Percentiles rank a stretch among this genome's conserved stretches.
phyloP scores from a whole-genome alignment of 2,329 filamentous ascomycete genomes.

The Calonectria ilicicola region DNA sequence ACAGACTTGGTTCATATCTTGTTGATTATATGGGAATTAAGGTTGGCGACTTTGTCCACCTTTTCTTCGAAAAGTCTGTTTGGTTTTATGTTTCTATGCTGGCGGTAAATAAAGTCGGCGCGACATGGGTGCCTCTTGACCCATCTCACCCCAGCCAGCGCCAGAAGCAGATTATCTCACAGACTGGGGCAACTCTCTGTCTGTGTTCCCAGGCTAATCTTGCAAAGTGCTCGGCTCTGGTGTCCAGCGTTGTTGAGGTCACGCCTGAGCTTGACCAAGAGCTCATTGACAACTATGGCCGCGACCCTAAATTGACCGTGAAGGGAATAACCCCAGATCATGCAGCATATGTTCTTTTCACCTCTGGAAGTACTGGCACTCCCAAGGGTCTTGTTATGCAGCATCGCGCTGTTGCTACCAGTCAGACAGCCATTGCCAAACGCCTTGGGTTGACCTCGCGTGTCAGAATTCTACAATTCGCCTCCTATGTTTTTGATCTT shows the following conservation, averaged over 20 bases:
- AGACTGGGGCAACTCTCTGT: not conserved
- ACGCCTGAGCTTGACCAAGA: not conserved
- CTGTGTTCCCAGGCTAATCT: not conserved
- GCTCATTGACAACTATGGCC: not conserved
- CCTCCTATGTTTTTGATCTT: conserved; percentile 53
- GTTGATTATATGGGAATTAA: conserved; percentile 16
- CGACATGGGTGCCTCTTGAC: conserved; percentile 47
- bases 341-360: conserved; percentile 59
- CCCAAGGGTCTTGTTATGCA: conserved; percentile 62
- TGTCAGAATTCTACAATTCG: conserved; percentile 34
- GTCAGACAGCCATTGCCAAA: not conserved
- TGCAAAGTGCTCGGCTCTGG: not conserved
- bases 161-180: not conserved
- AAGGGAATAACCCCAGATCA: not conserved
- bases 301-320: not conserved
- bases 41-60: conserved; percentile 7
- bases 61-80: conserved; percentile 26
- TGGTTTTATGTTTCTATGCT: conserved; percentile 43
- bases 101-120: conserved; percentile 49
- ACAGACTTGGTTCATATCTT: conserved; percentile 5
- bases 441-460: not conserved
- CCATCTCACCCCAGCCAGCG: conserved; percentile 49
- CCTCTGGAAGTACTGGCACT: conserved; percentile 66
- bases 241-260: not conserved
- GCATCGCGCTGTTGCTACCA: not conserved